phyloP scores from a whole-genome alignment of 495 filamentous ascomycete genomes.

The Venustampulla echinocandica region DNA sequence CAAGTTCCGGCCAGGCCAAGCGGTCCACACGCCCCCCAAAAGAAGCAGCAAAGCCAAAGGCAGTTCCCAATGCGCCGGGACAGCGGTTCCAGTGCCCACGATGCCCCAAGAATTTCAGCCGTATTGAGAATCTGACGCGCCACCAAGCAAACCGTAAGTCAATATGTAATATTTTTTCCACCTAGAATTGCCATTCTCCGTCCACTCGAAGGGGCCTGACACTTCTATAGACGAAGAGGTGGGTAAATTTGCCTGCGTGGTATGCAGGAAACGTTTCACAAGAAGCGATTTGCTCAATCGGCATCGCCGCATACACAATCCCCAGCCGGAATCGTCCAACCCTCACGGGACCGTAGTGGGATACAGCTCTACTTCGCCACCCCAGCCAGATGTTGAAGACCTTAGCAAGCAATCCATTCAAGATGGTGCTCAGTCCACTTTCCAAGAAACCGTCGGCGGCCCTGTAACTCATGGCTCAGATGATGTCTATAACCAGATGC shows the following conservation, averaged over 20 bases:
- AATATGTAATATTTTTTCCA: not conserved
- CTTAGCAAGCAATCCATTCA: not conserved
- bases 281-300: constrained; percentile 19
- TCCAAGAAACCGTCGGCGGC: not conserved
- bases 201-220: not conserved
- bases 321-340: constrained; percentile 2
- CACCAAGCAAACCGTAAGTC: constrained; percentile 21
- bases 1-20: constrained; percentile 4
- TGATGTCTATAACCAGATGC: not conserved
- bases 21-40: constrained; percentile 11
- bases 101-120: constrained; percentile 21
- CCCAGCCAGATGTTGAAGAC: not conserved
- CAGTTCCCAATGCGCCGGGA: not conserved
- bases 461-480: not conserved
- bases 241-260: constrained; percentile 17
- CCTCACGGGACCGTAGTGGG: constrained; percentile 6
- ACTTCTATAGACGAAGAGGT: constrained; percentile 13
- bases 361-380: constrained; percentile 1
- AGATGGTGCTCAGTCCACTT: constrained; percentile 3
- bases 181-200: not conserved
- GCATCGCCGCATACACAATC: constrained; percentile 17
- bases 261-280: constrained; percentile 20
- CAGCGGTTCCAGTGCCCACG: constrained; percentile 22
- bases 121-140: constrained; percentile 19
- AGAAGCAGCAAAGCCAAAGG: constrained; percentile 7